Evolutionary conservation across 2,329 filamentous ascomycete genomes (phyloP).

Genomic region (Claviceps capensis): DNA sequence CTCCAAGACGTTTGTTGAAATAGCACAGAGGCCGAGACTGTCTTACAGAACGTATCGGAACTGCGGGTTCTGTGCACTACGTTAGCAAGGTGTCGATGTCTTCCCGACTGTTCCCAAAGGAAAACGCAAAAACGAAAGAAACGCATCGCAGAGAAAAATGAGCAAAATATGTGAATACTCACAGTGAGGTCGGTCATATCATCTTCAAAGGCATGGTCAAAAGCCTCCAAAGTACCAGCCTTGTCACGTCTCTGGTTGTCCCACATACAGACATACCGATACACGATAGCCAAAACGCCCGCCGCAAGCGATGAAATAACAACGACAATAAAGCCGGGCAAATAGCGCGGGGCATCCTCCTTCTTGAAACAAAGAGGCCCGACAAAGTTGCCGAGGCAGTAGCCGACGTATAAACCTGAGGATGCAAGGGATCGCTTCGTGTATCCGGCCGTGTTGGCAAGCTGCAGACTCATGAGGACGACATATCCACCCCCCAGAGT

Average conservation of each 20-base stretch:
- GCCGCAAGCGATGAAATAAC: neutral
- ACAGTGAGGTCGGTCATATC: neutral
- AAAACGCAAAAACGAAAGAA: neutral
- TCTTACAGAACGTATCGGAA: neutral
- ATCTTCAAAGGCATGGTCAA: slow-evolving; percentile 1
- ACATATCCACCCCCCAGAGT: neutral
- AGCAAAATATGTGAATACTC: neutral
- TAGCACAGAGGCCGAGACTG: too few relatives aligned
- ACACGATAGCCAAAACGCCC: neutral
- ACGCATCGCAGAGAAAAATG: neutral
- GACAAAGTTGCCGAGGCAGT: slow-evolving; percentile 29
- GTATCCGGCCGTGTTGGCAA: slow-evolving; percentile 14
- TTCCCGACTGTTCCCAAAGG: too few relatives aligned
- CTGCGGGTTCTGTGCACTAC: neutral
- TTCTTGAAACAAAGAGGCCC: slow-evolving; percentile 24
- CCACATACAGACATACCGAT: slow-evolving; percentile 1
- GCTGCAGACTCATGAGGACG: neutral
- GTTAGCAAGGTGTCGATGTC: neutral
- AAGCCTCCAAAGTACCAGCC: neutral
- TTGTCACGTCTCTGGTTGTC: neutral
- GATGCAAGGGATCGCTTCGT: slow-evolving; percentile 4
- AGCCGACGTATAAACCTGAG: slow-evolving; percentile 14
- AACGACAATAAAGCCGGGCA: slow-evolving; percentile 27
- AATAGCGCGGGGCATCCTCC: slow-evolving; percentile 28
- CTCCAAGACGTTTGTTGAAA: too few relatives aligned